A percentile compares a stretch with the other conserved stretches of the same genome.
Evolutionary conservation across 768 basidiomycete genomes (phyloP).

Genomic region (Naematelia encephala): DNA sequence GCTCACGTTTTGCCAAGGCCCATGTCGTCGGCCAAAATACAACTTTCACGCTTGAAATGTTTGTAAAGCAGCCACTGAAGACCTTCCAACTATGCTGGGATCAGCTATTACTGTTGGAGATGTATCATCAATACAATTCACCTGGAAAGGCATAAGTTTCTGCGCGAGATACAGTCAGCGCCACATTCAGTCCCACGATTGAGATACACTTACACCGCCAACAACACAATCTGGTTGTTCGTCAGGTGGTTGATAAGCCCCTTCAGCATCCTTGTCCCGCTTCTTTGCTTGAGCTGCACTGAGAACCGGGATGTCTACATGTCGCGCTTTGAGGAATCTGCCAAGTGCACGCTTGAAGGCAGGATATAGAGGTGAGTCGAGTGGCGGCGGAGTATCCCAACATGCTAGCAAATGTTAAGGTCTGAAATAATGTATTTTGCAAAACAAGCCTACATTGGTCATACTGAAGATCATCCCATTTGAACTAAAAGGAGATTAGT

Average conservation of each 20-base stretch:
- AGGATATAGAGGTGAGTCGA: slow-evolving; percentile 58
- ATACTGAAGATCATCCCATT: slow-evolving; percentile 92
- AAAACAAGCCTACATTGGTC: slow-evolving; percentile 67
- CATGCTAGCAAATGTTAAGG: slow-evolving; percentile 58
- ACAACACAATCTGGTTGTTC: slow-evolving; percentile 61
- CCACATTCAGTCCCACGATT: neutral
- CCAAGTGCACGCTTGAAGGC: slow-evolving; percentile 68
- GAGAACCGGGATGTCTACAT: slow-evolving; percentile 61
- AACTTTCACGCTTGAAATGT: slow-evolving; percentile 45
- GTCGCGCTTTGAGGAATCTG: slow-evolving; percentile 63
- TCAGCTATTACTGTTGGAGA: slow-evolving; percentile 4
- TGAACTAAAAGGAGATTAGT: slow-evolving; percentile 56
- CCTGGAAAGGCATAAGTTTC: slow-evolving; percentile 81
- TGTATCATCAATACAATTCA: slow-evolving; percentile 42
- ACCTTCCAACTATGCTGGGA: slow-evolving; percentile 48
- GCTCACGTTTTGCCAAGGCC: slow-evolving; percentile 56
- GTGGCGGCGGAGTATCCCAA: slow-evolving; percentile 83
- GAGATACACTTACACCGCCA: slow-evolving; percentile 47
- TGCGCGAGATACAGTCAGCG: slow-evolving; percentile 6
- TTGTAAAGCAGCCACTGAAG: slow-evolving; percentile 51
- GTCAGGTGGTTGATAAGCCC: slow-evolving; percentile 54
- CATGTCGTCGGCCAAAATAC: slow-evolving; percentile 90
- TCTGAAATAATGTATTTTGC: too few relatives aligned
- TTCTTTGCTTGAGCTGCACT: slow-evolving; percentile 38
- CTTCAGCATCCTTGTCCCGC: slow-evolving; percentile 39